These are phyloP conservation scores for Globisporangium nunn DNA, from an alignment of 352 stramenopile species.

Conservation along the genomic window DNA sequence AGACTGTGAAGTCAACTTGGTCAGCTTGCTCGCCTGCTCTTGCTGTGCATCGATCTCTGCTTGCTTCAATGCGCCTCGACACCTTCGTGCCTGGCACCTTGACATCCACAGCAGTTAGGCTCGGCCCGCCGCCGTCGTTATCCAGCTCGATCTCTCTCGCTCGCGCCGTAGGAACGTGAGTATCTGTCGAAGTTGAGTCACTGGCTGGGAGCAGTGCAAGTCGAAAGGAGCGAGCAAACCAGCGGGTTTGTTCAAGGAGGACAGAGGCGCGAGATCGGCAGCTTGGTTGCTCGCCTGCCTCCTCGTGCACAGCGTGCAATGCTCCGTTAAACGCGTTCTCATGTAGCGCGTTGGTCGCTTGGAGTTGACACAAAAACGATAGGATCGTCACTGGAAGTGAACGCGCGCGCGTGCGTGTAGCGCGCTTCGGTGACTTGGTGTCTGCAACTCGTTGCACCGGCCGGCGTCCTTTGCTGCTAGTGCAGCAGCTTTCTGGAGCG, in stretches of 20 bases:
- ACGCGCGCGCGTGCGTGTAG: background rate
- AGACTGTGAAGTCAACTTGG: background rate
- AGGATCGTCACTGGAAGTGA: background rate
- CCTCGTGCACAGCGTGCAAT: background rate
- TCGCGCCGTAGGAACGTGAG: no score
- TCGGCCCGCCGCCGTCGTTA: no score
- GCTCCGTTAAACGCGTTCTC: background rate
- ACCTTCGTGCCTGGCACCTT: background rate
- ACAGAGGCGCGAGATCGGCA: background rate
- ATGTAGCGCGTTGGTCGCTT: no score
- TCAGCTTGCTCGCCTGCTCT: no score
- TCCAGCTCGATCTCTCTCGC: background rate
- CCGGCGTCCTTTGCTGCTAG: no score
- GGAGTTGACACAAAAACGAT: background rate
- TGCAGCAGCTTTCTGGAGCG: no score
- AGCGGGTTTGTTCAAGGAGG: background rate
- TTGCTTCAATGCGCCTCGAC: no score
- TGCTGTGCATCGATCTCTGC: no score
- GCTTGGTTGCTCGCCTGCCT: background rate
- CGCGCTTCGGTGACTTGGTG: background rate
- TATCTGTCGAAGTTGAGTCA: no score
- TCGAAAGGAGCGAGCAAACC: background rate
- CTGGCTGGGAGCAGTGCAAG: no score
- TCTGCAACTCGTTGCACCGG: background rate
- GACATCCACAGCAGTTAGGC: no score